Evolutionary conservation across 225 moss, liverwort and hornwort genomes (phyloP).

Genomic region (Bryum argenteum): DNA sequence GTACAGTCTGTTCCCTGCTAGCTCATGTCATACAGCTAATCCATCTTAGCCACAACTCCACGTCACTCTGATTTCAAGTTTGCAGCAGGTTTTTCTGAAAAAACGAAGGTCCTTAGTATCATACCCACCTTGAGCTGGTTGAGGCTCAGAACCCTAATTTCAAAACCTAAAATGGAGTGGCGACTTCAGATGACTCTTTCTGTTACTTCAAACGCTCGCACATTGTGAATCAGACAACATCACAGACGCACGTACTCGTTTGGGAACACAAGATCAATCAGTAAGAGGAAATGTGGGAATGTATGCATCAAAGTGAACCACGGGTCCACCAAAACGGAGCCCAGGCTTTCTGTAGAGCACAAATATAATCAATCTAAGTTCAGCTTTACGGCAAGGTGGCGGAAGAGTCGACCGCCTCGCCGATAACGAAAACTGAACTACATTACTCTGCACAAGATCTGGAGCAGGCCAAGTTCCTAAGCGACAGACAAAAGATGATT

Average conservation of each 20-base stretch:
- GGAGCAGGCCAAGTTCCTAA: slow-evolving; percentile 32
- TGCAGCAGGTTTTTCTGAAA: no score
- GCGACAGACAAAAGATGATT: slow-evolving; percentile 14
- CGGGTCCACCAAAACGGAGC: slow-evolving; percentile 26
- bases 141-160: no score
- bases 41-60: no score
- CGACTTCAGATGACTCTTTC: no score
- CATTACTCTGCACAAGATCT: not conserved
- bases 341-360: slow-evolving; percentile 60
- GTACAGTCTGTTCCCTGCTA: no score
- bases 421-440: slow-evolving; percentile 24
- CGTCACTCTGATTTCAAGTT: no score
- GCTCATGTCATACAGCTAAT: no score
- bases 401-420: slow-evolving; percentile 8
- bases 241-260: not conserved
- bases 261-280: not conserved
- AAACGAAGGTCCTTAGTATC: no score
- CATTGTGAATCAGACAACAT: no score
- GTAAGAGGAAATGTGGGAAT: not conserved
- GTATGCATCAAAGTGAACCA: slow-evolving; percentile 59
- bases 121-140: no score
- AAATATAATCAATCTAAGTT: slow-evolving; percentile 26
- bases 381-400: slow-evolving; percentile 24
- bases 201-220: no score
- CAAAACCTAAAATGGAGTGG: no score